These are phyloP conservation scores for Glycine latifolia DNA, from an alignment of 306 rosid genomes.

Conservation along the genomic window DNA sequence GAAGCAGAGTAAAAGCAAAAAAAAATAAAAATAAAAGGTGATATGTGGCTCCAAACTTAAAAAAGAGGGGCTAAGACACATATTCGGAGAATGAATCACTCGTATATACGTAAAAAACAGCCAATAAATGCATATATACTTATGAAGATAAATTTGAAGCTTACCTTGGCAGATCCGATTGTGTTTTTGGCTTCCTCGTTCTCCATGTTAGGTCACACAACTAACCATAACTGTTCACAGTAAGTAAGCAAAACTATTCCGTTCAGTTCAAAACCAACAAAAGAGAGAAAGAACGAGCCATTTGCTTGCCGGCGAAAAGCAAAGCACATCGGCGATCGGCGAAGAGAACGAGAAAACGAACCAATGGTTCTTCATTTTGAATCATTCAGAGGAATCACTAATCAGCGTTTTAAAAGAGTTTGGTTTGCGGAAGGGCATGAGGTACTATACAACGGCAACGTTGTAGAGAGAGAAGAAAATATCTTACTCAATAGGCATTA, in stretches of 20 bases:
- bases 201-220: conserved; percentile 11
- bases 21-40: not conserved
- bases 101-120: not conserved
- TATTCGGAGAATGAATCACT: not conserved
- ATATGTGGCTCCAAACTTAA: not conserved
- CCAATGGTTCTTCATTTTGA: not conserved
- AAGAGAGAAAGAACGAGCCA: not conserved
- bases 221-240: conserved; percentile 27
- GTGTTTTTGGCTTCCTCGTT: not conserved
- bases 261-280: not conserved
- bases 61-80: not conserved
- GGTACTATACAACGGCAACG: conserved; percentile 23
- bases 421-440: conserved; percentile 5
- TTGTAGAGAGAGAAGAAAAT: conserved; percentile 59
- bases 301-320: not conserved
- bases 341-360: conserved; percentile 17
- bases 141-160: conserved; percentile 23
- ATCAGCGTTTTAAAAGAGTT: not conserved
- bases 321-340: conserved; percentile 30
- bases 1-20: conserved; percentile 3
- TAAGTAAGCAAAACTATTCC: conserved; percentile 15
- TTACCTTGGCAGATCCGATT: conserved; percentile 41
- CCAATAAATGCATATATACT: not conserved
- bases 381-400: not conserved
- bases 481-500: conserved; percentile 39